Conservation (phyloP, 768 basidiomycete genomes). For the Boletus fagicola region DNA sequence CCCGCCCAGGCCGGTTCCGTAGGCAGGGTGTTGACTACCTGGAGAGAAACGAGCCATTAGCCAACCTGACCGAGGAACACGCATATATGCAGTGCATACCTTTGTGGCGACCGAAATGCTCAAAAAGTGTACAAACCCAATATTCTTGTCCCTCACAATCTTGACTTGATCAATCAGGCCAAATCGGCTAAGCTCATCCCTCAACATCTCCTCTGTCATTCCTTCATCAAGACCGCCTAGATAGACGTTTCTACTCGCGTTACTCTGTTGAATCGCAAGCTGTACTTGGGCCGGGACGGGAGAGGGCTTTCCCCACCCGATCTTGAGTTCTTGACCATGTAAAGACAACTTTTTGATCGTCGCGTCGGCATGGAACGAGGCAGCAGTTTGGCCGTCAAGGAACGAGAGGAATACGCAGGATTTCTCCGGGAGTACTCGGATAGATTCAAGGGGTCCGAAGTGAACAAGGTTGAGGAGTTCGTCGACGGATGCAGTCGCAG, state of each 20-base stretch:
- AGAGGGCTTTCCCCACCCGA: slow-evolving; percentile 97
- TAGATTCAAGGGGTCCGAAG: slow-evolving; percentile 93
- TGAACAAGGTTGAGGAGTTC: slow-evolving; percentile 97
- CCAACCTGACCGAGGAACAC: background rate
- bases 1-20: no score
- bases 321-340: slow-evolving; percentile 95
- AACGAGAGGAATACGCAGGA: slow-evolving; percentile 98
- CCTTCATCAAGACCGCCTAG: slow-evolving; percentile 89
- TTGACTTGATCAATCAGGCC: slow-evolving; percentile 99
- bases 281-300: slow-evolving; percentile 84
- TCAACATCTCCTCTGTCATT: slow-evolving; percentile 86
- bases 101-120: slow-evolving; percentile 94
- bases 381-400: slow-evolving; percentile 88
- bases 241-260: slow-evolving; percentile 95
- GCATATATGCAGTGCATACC: slow-evolving; percentile 44
- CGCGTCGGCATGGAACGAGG: slow-evolving; percentile 96
- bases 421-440: slow-evolving; percentile 94
- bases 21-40: slow-evolving; percentile 94
- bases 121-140: slow-evolving; percentile 98
- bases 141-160: slow-evolving; percentile 98
- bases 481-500: slow-evolving; percentile 93
- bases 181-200: slow-evolving; percentile 89
- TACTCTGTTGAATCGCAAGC: slow-evolving; percentile 85
- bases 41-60: background rate
- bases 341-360: slow-evolving; percentile 90